Conservation (phyloP, 116 monocot species). For the Dioscorea cayenensis region DNA sequence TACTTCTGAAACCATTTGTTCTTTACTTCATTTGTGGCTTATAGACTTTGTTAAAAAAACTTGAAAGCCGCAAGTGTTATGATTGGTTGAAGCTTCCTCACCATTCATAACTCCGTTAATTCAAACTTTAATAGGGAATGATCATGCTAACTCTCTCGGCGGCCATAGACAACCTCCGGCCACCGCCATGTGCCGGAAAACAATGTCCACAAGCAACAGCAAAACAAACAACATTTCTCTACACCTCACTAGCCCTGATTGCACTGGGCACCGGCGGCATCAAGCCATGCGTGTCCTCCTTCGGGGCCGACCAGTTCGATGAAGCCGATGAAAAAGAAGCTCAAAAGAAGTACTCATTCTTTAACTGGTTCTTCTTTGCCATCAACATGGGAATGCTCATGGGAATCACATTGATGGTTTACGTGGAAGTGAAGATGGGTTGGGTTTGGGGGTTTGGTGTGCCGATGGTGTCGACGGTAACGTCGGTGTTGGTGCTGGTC, state of each 20-base stretch:
- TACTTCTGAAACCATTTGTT: too few relatives aligned
- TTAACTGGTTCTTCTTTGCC: slow-evolving; percentile 55
- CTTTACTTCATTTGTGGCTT: too few relatives aligned
- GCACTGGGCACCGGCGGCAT: slow-evolving; percentile 37
- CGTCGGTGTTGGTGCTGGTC: slow-evolving; percentile 16
- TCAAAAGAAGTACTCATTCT: slow-evolving; percentile 36
- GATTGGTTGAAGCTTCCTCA: too few relatives aligned
- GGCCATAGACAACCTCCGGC: slow-evolving; percentile 16
- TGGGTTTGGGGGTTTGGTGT: slow-evolving; percentile 30
- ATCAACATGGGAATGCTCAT: slow-evolving; percentile 35
- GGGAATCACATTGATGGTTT: slow-evolving; percentile 29
- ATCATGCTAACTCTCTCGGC: slow-evolving; percentile 20
- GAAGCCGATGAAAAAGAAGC: slow-evolving; percentile 31
- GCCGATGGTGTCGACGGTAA: slow-evolving; percentile 6
- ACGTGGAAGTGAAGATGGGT: slow-evolving; percentile 20
- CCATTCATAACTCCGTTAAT: too few relatives aligned
- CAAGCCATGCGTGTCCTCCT: slow-evolving; percentile 49
- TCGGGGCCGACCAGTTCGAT: slow-evolving; percentile 63
- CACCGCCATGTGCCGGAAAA: slow-evolving; percentile 8
- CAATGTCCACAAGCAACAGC: slow-evolving; percentile 8
- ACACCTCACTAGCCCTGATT: slow-evolving; percentile 14
- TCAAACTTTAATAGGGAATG: slow-evolving; percentile 16
- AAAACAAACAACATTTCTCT: slow-evolving; percentile 16
- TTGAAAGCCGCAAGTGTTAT: too few relatives aligned
- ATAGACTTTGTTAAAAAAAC: too few relatives aligned